These are phyloP conservation scores for Auxenochlorella pyrenoidosa DNA, from an alignment of 139 green algal genomes.

Conservation along the genomic window DNA sequence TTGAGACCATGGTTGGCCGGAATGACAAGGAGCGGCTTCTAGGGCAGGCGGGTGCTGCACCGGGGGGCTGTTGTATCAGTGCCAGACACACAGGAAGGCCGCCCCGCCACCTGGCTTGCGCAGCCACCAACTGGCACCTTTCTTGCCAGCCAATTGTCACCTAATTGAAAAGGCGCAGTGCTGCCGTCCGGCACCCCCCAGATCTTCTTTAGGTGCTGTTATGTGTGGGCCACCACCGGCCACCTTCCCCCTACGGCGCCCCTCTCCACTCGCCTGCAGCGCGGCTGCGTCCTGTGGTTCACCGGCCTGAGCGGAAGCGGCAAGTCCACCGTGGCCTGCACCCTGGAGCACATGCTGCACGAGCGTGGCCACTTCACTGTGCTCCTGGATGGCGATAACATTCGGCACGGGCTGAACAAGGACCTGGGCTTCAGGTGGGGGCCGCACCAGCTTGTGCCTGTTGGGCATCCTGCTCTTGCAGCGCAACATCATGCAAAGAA, in stretches of 20 bases:
- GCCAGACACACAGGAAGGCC: no score
- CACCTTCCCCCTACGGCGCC: background rate
- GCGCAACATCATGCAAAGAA: no score
- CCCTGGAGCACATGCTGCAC: slow-evolving; percentile 81
- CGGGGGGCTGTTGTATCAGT: no score
- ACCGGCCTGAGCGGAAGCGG: slow-evolving; percentile 86
- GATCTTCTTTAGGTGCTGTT: no score
- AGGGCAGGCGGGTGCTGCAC: slow-evolving; percentile 45
- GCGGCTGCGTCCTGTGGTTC: slow-evolving; percentile 91
- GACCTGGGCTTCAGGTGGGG: slow-evolving; percentile 91
- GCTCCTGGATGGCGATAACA: slow-evolving; percentile 96
- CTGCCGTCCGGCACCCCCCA: no score
- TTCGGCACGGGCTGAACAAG: slow-evolving; percentile 94
- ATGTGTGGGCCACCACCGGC: no score
- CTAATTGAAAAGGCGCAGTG: no score
- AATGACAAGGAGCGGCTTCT: slow-evolving; percentile 83
- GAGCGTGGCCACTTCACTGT: slow-evolving; percentile 76
- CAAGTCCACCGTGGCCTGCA: slow-evolving; percentile 79
- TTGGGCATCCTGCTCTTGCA: background rate
- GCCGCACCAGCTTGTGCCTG: no score
- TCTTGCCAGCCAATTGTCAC: no score
- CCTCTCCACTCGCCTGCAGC: slow-evolving; percentile 39
- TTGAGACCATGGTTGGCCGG: slow-evolving; percentile 59
- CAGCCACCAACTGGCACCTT: no score
- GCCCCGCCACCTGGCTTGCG: no score